Percentiles rank a stretch among this genome's conserved stretches.
Evolutionary conservation across 2,329 filamentous ascomycete species (phyloP).

Genomic region (Apiospora hydei): DNA sequence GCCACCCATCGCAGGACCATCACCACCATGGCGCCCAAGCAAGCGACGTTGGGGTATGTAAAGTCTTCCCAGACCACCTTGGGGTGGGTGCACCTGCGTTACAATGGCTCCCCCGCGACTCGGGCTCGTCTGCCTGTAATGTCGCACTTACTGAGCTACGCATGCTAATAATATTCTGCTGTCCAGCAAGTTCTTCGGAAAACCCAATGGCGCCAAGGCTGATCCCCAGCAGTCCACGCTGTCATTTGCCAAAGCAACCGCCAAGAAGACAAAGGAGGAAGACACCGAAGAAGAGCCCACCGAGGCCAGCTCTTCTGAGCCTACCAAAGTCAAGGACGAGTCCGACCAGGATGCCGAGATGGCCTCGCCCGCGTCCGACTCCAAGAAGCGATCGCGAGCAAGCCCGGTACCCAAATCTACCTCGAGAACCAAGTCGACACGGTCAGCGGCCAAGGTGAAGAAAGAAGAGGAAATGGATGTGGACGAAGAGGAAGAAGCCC

Average conservation of each 20-base stretch:
- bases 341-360: slow-evolving; percentile 44
- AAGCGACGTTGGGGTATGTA: slow-evolving; percentile 46
- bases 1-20: slow-evolving; percentile 25
- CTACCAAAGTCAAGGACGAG: slow-evolving; percentile 33
- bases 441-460: slow-evolving; percentile 41
- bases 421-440: slow-evolving; percentile 30
- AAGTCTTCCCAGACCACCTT: slow-evolving; percentile 44
- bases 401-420: slow-evolving; percentile 36
- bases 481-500: slow-evolving; percentile 42
- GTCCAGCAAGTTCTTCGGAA: slow-evolving; percentile 83
- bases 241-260: slow-evolving; percentile 68
- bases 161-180: not conserved
- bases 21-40: slow-evolving; percentile 41
- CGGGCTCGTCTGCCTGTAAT: slow-evolving; percentile 23
- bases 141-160: not conserved
- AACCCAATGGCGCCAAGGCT: slow-evolving; percentile 64
- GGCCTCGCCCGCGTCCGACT: slow-evolving; percentile 47
- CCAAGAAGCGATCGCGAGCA: slow-evolving; percentile 54
- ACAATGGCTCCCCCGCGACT: slow-evolving; percentile 23
- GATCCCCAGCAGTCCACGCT: slow-evolving; percentile 80
- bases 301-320: slow-evolving; percentile 30
- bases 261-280: slow-evolving; percentile 45
- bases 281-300: slow-evolving; percentile 29
- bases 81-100: slow-evolving; percentile 36
- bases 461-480: slow-evolving; percentile 37